Percentiles rank a stretch among this genome's conserved stretches.
These are phyloP conservation scores for Sonneratia caseolaris DNA, from an alignment of 345 rosid species.

Conservation along the genomic window DNA sequence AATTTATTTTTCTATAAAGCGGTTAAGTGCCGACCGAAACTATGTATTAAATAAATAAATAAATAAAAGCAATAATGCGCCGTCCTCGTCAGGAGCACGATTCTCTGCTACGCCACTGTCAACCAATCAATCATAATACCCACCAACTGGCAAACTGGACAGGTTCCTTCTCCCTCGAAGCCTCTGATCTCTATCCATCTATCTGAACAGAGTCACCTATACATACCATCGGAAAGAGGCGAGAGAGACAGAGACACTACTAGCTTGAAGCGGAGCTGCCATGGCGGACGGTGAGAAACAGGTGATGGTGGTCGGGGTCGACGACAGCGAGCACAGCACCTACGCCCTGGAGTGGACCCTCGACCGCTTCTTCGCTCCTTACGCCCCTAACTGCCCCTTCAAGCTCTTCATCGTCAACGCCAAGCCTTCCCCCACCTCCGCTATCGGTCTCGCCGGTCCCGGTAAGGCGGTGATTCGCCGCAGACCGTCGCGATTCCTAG, in stretches of 20 bases:
- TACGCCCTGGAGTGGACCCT: slow-evolving; percentile 90
- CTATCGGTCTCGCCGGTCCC: slow-evolving; percentile 65
- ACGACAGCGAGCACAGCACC: slow-evolving; percentile 39
- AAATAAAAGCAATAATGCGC: not conserved
- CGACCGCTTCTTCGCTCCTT: slow-evolving; percentile 61
- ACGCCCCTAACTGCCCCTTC: slow-evolving; percentile 45
- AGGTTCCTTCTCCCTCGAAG: not conserved
- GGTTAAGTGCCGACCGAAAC: no score
- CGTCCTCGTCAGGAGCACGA: not conserved
- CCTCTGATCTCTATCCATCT: not conserved
- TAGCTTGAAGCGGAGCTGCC: not conserved
- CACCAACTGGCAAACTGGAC: not conserved
- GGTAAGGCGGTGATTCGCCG: slow-evolving; percentile 25
- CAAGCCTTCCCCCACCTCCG: slow-evolving; percentile 53
- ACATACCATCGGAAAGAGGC: no score
- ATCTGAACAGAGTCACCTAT: not conserved
- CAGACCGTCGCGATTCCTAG: not conserved
- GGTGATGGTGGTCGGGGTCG: slow-evolving; percentile 33
- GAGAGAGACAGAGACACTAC: not conserved
- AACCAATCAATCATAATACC: not conserved
- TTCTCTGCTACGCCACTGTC: not conserved
- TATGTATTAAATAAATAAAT: no score
- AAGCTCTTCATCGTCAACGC: slow-evolving; percentile 71
- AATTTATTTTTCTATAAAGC: no score
- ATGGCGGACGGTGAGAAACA: slow-evolving; percentile 20